Evolutionary conservation across 306 rosid species (phyloP), one percentile per base, ranked within the genome.

Genomic region (Oxytropis ochrocephala): DNA sequence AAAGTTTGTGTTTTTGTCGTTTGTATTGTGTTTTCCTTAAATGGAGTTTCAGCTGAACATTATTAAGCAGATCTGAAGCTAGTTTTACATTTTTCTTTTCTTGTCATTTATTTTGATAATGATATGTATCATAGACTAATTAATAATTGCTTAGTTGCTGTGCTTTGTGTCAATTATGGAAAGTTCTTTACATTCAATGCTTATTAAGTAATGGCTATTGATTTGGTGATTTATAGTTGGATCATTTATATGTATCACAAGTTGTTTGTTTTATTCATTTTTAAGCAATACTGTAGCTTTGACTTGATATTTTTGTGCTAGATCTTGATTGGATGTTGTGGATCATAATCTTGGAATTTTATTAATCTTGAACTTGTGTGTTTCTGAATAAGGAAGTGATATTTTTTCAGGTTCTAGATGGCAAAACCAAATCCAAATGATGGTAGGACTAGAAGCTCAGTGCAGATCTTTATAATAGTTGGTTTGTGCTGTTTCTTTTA

Each of bases 401-500:
- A 1, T 47, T 27, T 78, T 81, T 64, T 84, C 43, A 88, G 96
- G 87, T 62, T 70, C 78, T 36, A 42, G 6, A 94, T 94, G 98
- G 98, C 97, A 9, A 90, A 94, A 78, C 57, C 81, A 43, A 80
- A 80, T 67, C 63, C 92, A 55, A 84, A 71, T 21, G 96, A 94
- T 68, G 85, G 90, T 62, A 85, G 97, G 85, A 84, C 98, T 53
- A 90, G 98, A 85, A 89, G 95, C 73, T 85, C 85, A 7, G 69
- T 94, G 39, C 97, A 90, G 79, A 90, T 94, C 77, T 88, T 90
- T 78, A 82, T 94, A 63, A 92, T 87, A 59, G 90, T 81, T 47
- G 97, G 97, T 72, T 49, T 94, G 76, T 94, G 98, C 73, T 89
- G 95, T 66, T 94, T 90, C 82, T 94, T 94, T 78, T 94, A 94